These are phyloP conservation scores for Choricystis sp. DNA, from an alignment of 139 green algal species.

Conservation along the genomic window DNA sequence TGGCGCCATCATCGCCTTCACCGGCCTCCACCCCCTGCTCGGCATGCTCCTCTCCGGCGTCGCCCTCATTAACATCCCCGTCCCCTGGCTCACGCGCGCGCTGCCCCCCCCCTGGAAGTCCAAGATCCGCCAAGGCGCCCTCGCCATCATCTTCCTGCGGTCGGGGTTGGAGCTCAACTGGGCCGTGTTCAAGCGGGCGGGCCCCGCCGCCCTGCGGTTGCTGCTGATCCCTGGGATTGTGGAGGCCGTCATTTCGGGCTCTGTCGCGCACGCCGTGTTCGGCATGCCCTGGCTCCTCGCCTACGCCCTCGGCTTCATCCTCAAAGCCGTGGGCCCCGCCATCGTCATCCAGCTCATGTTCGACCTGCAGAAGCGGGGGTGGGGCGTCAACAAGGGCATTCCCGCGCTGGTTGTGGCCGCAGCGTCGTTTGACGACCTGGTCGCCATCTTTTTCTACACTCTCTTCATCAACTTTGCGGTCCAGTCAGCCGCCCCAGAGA, in stretches of 20 bases:
- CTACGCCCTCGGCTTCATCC: slow-evolving; percentile 65
- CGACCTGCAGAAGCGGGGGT: slow-evolving; percentile 50
- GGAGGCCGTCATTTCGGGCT: slow-evolving; percentile 50
- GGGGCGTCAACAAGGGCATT: slow-evolving; percentile 54
- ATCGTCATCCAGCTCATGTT: slow-evolving; percentile 79
- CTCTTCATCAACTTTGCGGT: slow-evolving; percentile 60
- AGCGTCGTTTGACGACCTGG: slow-evolving; percentile 69
- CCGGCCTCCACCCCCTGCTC: slow-evolving; percentile 40
- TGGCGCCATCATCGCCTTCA: slow-evolving; percentile 13
- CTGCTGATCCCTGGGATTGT: slow-evolving; percentile 35
- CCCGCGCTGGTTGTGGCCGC: slow-evolving; percentile 63
- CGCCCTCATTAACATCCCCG: slow-evolving; percentile 31
- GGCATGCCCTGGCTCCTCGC: slow-evolving; percentile 33
- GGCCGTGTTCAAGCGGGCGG: slow-evolving; percentile 21
- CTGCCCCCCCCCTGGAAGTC: slow-evolving; percentile 41
- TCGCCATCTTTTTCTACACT: slow-evolving; percentile 68
- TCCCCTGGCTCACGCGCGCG: slow-evolving; percentile 24
- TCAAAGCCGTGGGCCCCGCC: slow-evolving; percentile 67
- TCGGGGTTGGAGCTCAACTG: slow-evolving; percentile 67
- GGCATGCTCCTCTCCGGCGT: slow-evolving; percentile 56
- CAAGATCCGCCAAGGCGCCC: slow-evolving; percentile 42
- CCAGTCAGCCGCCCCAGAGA: neutral
- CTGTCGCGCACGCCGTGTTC: slow-evolving; percentile 19
- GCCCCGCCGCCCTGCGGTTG: slow-evolving; percentile 18
- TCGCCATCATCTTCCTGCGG: slow-evolving; percentile 67